Evolutionary conservation across 306 rosid genomes (phyloP).

Genomic region (Vigna unguiculata): DNA sequence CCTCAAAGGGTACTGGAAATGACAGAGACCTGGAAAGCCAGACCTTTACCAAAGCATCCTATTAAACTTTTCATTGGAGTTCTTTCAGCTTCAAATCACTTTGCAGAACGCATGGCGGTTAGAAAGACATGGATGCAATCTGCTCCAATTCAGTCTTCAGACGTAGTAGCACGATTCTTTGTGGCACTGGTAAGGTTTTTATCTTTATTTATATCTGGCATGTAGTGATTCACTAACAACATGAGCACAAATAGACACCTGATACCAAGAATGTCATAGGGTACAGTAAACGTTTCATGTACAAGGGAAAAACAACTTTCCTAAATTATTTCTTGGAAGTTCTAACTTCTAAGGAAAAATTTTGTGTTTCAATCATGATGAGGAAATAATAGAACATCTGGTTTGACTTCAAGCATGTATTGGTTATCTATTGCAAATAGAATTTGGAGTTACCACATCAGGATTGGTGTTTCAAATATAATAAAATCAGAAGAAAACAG

Average conservation of each 20-base stretch:
- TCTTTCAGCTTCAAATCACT: constrained; percentile 94
- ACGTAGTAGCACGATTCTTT: constrained; percentile 80
- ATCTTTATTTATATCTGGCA: constrained; percentile 22
- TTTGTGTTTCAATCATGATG: constrained; percentile 24
- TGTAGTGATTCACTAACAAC: constrained; percentile 28
- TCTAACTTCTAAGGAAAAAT: not conserved
- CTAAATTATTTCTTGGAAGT: constrained; percentile 9
- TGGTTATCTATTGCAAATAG: constrained; percentile 17
- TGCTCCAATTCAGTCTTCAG: constrained; percentile 70
- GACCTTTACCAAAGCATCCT: constrained; percentile 63
- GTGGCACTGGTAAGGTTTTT: constrained; percentile 84
- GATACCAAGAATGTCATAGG: not conserved
- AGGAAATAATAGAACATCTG: not conserved
- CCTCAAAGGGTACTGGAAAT: constrained; percentile 89
- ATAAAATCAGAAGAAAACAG: not conserved
- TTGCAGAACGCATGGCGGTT: constrained; percentile 92
- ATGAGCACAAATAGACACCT: not conserved
- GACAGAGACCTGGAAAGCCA: constrained; percentile 82
- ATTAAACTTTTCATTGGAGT: constrained; percentile 75
- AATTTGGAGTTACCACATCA: not conserved
- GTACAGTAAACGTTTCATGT: constrained; percentile 3
- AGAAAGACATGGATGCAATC: constrained; percentile 98
- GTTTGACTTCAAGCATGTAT: not conserved
- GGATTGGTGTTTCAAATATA: constrained; percentile 10
- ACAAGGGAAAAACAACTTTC: constrained; percentile 19